phyloP scores from a whole-genome alignment of 2,329 filamentous ascomycete species.

The Metarhizium rileyi region DNA sequence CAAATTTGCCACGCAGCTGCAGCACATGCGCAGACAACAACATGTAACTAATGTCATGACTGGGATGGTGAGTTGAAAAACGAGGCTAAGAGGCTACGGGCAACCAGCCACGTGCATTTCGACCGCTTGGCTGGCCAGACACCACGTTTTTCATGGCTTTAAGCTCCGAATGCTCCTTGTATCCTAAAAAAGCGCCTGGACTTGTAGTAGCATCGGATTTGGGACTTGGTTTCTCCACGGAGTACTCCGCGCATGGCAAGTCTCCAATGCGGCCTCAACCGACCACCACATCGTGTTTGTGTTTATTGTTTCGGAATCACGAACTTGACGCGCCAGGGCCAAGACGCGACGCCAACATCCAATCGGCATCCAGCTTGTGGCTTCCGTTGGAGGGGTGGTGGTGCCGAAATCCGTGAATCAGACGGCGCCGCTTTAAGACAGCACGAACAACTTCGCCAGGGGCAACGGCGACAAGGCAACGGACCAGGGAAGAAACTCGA shows the following conservation, averaged over 20 bases:
- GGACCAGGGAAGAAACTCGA: not conserved
- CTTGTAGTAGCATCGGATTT: no score
- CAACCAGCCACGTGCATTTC: not conserved
- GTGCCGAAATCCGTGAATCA: not conserved
- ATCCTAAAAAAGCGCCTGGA: no score
- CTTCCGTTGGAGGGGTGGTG: not conserved
- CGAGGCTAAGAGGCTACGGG: not conserved
- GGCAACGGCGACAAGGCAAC: no score
- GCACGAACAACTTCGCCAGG: not conserved
- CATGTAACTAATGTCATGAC: not conserved
- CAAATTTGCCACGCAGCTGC: no score
- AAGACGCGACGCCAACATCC: not conserved
- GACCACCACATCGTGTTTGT: not conserved
- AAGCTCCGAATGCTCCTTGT: no score
- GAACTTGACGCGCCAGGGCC: not conserved
- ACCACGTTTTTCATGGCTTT: not conserved
- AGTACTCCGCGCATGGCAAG: no score
- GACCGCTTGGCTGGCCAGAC: not conserved
- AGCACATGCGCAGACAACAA: no score
- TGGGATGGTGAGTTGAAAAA: not conserved
- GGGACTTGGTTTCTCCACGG: no score
- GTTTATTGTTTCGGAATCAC: not conserved
- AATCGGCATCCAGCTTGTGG: not conserved
- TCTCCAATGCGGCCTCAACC: no score
- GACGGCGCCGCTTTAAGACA: not conserved